Evolutionary conservation across 2,329 filamentous ascomycete species (phyloP).

Genomic region (Scytalidium lignicola): DNA sequence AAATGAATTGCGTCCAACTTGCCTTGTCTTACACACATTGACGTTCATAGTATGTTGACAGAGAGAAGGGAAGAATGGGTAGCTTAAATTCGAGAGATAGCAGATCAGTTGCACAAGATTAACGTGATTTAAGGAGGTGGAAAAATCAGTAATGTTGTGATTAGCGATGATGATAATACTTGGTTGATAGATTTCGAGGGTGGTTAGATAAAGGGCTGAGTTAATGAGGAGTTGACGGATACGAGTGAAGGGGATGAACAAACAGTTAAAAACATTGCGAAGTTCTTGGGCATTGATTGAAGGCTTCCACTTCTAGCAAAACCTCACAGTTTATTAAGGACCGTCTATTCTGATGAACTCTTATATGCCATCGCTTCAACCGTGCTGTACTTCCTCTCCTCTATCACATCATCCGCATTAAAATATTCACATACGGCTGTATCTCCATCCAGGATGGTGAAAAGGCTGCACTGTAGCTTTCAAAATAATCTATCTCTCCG

Average conservation of each 20-base stretch:
- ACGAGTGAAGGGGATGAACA: constrained; percentile 15
- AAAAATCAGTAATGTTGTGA: constrained; percentile 22
- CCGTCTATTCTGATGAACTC: too few relatives aligned
- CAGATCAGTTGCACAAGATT: constrained; percentile 16
- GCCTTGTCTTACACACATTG: not conserved
- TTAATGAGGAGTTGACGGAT: constrained; percentile 14
- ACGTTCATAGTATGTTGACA: constrained; percentile 1
- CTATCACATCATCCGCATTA: too few relatives aligned
- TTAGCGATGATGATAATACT: constrained; percentile 11
- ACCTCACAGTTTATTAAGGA: too few relatives aligned
- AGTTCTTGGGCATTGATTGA: constrained; percentile 6
- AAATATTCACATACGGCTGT: too few relatives aligned
- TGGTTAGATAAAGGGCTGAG: constrained; percentile 18
- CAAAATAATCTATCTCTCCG: too few relatives aligned
- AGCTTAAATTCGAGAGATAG: constrained; percentile 11
- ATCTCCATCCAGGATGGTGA: too few relatives aligned
- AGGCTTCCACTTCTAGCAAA: too few relatives aligned
- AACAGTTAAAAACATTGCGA: constrained; percentile 10
- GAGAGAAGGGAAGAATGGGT: constrained; percentile 14
- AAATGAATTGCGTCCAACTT: constrained; percentile 11
- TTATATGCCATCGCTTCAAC: too few relatives aligned
- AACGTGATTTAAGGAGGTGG: constrained; percentile 21
- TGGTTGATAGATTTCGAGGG: constrained; percentile 23
- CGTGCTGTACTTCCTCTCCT: too few relatives aligned
- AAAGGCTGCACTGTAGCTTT: too few relatives aligned